These are phyloP conservation scores for Nicotiana obtusifolia DNA, from an alignment of 257 asterid genomes.

Conservation along the genomic window DNA sequence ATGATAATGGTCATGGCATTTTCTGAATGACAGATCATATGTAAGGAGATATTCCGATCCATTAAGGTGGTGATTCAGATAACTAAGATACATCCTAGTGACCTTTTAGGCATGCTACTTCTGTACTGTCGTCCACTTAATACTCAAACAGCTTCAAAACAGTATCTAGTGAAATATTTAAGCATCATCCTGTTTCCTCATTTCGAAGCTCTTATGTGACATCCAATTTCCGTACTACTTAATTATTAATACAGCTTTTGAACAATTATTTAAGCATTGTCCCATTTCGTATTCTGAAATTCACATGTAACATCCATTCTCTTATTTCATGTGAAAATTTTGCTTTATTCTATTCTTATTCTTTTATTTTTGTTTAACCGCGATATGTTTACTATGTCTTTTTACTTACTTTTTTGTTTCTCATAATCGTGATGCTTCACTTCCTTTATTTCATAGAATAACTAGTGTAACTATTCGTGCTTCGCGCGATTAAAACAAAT, in stretches of 20 bases:
- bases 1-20: not conserved
- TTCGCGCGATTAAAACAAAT: no score
- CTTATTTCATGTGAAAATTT: not conserved
- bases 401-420: not conserved
- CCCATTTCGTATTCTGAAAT: not conserved
- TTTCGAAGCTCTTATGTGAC: no score
- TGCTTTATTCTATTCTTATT: not conserved
- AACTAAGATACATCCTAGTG: not conserved
- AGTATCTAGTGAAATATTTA: no score
- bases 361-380: not conserved
- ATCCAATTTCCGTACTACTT: not conserved
- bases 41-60: not conserved
- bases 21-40: not conserved
- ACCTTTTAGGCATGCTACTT: not conserved
- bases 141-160: not conserved
- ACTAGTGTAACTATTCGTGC: no score
- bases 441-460: no score
- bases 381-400: not conserved
- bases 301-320: not conserved
- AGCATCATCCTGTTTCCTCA: no score
- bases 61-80: not conserved
- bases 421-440: not conserved
- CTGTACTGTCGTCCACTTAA: not conserved
- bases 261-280: not conserved
- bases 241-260: not conserved